These are phyloP conservation scores for Tricholoma matsutake DNA, from an alignment of 768 basidiomycete genomes.

Conservation along the genomic window DNA sequence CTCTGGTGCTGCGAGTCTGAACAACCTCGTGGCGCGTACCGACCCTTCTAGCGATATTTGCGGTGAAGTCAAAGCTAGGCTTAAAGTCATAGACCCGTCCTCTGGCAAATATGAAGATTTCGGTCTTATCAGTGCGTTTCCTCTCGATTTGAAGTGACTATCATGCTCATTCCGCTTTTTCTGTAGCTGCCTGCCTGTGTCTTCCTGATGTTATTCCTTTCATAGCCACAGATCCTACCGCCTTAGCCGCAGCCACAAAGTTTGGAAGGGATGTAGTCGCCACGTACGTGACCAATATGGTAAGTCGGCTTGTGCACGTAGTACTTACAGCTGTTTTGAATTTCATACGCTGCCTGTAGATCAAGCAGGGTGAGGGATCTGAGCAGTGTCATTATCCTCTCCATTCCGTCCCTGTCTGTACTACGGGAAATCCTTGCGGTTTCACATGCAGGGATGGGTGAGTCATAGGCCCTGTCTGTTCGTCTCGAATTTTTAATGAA, in stretches of 20 bases:
- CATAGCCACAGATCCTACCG: constrained; percentile 29
- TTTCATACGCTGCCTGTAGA: constrained; percentile 15
- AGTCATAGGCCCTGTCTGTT: constrained; percentile 6
- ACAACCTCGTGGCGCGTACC: constrained; percentile 6
- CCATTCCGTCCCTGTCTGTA: constrained; percentile 37
- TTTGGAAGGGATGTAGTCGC: constrained; percentile 29
- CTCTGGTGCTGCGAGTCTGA: constrained; percentile 1
- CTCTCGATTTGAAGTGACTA: neutral
- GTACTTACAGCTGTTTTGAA: neutral
- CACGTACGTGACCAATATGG: constrained; percentile 32
- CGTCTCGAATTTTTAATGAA: constrained; percentile 1
- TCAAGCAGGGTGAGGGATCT: constrained; percentile 17
- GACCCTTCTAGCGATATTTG: constrained; percentile 31
- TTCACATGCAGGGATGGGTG: constrained; percentile 47
- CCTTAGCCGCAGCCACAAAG: constrained; percentile 24
- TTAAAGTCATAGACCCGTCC: constrained; percentile 25
- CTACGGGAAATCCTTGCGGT: constrained; percentile 35
- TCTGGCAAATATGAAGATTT: constrained; percentile 21
- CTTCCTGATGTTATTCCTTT: constrained; percentile 35
- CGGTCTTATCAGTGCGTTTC: constrained; percentile 29
- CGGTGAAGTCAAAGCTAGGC: constrained; percentile 30
- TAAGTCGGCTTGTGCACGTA: constrained; percentile 15
- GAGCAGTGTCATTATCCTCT: constrained; percentile 38
- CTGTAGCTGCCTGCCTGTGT: constrained; percentile 42
- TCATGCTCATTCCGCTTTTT: neutral